phyloP scores from a whole-genome alignment of 768 basidiomycete genomes.

The Mycena amicta region DNA sequence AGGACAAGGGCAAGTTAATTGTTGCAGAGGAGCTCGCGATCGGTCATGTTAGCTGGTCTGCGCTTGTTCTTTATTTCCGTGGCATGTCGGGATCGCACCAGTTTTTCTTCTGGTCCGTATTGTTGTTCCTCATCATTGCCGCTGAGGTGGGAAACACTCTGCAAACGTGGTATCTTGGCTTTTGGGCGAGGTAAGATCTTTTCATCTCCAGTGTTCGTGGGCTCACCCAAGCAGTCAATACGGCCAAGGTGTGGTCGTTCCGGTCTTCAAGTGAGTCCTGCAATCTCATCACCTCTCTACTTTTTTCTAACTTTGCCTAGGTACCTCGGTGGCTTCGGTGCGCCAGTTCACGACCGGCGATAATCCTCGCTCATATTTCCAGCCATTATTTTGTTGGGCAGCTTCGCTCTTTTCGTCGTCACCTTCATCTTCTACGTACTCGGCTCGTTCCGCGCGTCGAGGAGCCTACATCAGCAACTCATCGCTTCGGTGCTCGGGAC shows the following conservation, averaged over 20 bases:
- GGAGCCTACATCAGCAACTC: conserved; percentile 53
- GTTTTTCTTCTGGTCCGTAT: conserved; percentile 34
- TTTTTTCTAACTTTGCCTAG: conserved; percentile 31
- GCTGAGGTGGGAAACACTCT: conserved; percentile 27
- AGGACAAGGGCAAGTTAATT: conserved; percentile 56
- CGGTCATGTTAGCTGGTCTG: conserved; percentile 56
- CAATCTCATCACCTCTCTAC: not conserved
- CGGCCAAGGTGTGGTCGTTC: conserved; percentile 36
- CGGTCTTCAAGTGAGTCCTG: conserved; percentile 38
- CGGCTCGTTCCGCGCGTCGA: conserved; percentile 56
- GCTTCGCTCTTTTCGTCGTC: conserved; percentile 33
- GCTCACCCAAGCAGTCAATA: conserved; percentile 33
- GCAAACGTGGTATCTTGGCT: conserved; percentile 48
- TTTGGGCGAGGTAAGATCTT: conserved; percentile 34
- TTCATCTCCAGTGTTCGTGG: not conserved
- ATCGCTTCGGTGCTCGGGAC: conserved; percentile 58
- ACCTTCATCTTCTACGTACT: conserved; percentile 44
- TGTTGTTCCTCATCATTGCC: conserved; percentile 28
- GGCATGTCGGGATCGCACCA: conserved; percentile 40
- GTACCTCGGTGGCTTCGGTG: conserved; percentile 49
- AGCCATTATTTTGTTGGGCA: conserved; percentile 36
- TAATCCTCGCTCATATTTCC: too few relatives aligned
- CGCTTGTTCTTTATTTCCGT: conserved; percentile 39
- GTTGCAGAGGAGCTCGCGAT: conserved; percentile 62
- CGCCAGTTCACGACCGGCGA: not conserved